These are phyloP conservation scores for Rhytidhysteron rufulum DNA, from an alignment of 2,329 filamentous ascomycete genomes.

Conservation along the genomic window DNA sequence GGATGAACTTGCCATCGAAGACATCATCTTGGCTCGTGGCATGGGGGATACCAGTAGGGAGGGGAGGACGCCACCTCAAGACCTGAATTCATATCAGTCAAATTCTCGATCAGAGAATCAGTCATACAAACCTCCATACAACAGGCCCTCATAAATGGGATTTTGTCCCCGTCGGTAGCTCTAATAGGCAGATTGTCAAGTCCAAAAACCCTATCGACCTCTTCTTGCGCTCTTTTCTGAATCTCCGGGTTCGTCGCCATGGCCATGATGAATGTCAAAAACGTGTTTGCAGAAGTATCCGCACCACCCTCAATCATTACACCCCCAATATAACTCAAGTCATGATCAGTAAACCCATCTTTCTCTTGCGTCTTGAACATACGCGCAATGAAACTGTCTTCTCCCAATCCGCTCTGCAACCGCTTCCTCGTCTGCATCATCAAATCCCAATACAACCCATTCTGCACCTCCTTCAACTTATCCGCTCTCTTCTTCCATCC, in stretches of 20 bases:
- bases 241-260: slow-evolving; percentile 23
- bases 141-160: slow-evolving; percentile 29
- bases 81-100: too few species aligned
- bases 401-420: slow-evolving; percentile 3
- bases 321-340: slow-evolving; percentile 10
- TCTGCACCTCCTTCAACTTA: slow-evolving; percentile 6
- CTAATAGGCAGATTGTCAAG: slow-evolving; percentile 5
- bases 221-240: slow-evolving; percentile 25
- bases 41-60: slow-evolving; percentile 33
- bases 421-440: slow-evolving; percentile 7
- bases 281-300: slow-evolving; percentile 13
- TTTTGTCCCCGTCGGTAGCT: slow-evolving; percentile 18
- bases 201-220: slow-evolving; percentile 27
- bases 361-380: slow-evolving; percentile 5
- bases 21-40: slow-evolving; percentile 41
- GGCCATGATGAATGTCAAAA: slow-evolving; percentile 31
- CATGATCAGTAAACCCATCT: slow-evolving; percentile 2
- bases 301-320: slow-evolving; percentile 12
- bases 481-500: slow-evolving; percentile 9
- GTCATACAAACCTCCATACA: slow-evolving; percentile 1
- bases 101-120: slow-evolving; percentile 13
- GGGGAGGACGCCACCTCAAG: slow-evolving; percentile 32
- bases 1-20: slow-evolving; percentile 39
- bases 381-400: slow-evolving; percentile 5
- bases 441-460: slow-evolving; percentile 4